Base-by-base conservation (phyloP, 2,329 filamentous ascomycete species). In the Didymella arachidicola region DNA sequence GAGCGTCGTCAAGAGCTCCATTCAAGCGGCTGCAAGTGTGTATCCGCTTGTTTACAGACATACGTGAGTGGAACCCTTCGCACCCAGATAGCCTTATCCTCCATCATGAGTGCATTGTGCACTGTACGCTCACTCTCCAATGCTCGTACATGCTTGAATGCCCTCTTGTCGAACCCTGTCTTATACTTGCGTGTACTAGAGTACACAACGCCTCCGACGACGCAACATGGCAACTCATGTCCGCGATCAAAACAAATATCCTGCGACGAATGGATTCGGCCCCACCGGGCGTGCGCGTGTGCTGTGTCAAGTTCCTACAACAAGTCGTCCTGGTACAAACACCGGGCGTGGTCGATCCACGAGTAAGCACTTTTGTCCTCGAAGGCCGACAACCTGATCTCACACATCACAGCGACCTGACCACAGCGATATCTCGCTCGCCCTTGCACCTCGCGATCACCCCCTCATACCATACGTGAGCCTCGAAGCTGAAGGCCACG, bases 241-340 rank as follows among this genome's bases (percentile, higher is more conserved):
- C 87, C 53, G 85, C 88, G 11, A 94, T 98, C 79, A 99, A 99
- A 81, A 87, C 90, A 54, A 90, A 89, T 69, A 95, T 99, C 66
- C 79, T 99, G 60, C 87, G 87, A 59, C 87, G 95, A 71, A 97
- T 96, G 94, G 94, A 97, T 68, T 85, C 83, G 42, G 89, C 91
- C 18, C 81, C 86, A 14, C 84, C 89, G 12, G 89, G 92, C 2
- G 86, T 98, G 63, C 89, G 89, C 69, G 89, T 98, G 76, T 96
- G 93, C 82, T 98, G 95, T 80, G 89, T 98, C 83, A 99, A 99
- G 78, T 99, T 99, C 77, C 89, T 92, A 36, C 94, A 99, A 80
- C 88, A 92, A 63, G 92, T 98, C 43, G 90, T 99, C 43, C 86
- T 97, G 65, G 91, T 93, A 18, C 94, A 99, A 78, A 97, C 92